Evolutionary conservation across 345 rosid species (phyloP).

Genomic region (Reutealis trisperma): DNA sequence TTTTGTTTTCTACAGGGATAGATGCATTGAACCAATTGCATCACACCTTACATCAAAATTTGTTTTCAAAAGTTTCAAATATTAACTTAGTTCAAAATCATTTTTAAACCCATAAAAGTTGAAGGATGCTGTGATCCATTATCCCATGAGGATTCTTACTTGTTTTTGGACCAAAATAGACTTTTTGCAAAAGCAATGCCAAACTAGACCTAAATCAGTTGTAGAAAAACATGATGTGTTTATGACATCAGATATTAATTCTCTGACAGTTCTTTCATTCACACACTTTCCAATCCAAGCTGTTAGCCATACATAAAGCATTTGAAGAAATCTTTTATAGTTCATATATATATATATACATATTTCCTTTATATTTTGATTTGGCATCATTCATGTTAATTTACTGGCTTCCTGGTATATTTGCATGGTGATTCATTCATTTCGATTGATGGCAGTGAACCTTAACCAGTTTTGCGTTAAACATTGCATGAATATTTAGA

Average conservation of each 20-base stretch:
- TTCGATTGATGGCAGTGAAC: slow-evolving; percentile 11
- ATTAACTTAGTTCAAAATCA: no score
- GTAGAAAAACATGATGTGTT: no score
- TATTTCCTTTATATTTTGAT: neutral
- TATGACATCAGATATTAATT: neutral
- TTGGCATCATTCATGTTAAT: neutral
- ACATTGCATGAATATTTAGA: slow-evolving; percentile 28
- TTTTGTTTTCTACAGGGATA: neutral
- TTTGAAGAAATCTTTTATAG: neutral
- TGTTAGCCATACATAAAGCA: neutral
- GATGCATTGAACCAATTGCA: neutral
- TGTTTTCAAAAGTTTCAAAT: no score
- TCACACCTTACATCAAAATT: neutral
- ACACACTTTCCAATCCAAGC: neutral
- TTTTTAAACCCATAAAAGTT: no score
- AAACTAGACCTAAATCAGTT: no score
- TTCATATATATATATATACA: no score
- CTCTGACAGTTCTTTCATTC: neutral
- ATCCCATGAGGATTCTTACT: no score
- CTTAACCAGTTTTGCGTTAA: slow-evolving; percentile 19
- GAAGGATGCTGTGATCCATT: no score
- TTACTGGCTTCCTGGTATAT: neutral
- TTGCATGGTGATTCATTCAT: neutral
- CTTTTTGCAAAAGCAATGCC: no score
- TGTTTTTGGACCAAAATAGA: no score